Conservation (phyloP, 768 basidiomycete species). For the Leccinum disarticulatum region DNA sequence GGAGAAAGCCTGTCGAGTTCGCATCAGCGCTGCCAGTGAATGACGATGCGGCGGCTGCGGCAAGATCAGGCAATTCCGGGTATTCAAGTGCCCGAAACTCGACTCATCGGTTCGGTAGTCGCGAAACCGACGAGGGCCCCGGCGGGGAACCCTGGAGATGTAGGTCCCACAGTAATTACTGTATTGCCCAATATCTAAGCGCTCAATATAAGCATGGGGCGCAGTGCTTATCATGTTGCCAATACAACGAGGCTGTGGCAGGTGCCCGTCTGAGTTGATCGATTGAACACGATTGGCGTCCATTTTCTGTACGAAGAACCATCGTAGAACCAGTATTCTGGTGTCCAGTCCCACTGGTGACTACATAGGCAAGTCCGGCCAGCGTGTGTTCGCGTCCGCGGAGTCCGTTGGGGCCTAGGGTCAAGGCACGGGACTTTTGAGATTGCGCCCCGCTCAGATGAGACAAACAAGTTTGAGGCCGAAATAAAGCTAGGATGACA, state of each 20-base stretch:
- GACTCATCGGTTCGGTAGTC: background rate
- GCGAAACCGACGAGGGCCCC: background rate
- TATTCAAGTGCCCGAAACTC: background rate
- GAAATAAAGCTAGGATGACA: background rate
- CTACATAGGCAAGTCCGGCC: background rate
- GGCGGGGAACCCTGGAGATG: background rate
- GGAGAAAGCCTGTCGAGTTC: background rate
- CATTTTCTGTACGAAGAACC: background rate
- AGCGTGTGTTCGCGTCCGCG: background rate
- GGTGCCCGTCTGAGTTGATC: background rate
- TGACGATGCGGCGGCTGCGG: no score
- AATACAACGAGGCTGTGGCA: background rate
- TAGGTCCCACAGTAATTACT: background rate
- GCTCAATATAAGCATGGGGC: background rate
- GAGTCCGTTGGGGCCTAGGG: background rate
- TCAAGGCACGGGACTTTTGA: background rate
- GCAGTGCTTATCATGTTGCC: background rate
- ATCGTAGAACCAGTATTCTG: background rate
- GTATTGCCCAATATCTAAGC: background rate
- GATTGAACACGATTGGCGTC: background rate
- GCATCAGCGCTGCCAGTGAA: background rate
- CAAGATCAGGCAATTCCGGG: background rate
- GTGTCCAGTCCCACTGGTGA: background rate
- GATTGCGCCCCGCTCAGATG: background rate
- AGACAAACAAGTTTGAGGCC: background rate